A percentile compares a stretch with the other conserved stretches of the same genome.
phyloP scores from a whole-genome alignment of 1,139 yeast species.

The Debaryomyces sp. region DNA sequence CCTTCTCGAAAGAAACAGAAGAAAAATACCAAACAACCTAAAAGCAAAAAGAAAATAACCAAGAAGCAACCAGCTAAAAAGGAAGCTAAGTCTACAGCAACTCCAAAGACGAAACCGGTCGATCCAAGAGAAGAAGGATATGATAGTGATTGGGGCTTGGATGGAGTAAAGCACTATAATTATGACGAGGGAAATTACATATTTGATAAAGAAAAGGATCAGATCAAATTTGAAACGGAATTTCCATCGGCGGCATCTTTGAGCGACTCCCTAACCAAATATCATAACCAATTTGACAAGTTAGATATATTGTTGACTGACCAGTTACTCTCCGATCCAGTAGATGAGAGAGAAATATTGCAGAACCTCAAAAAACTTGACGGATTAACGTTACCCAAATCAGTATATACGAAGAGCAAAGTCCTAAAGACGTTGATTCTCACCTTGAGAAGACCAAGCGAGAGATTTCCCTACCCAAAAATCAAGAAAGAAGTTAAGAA shows the following conservation, averaged over 20 bases:
- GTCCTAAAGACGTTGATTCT: conserved; percentile 37
- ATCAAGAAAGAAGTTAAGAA: conserved; percentile 25
- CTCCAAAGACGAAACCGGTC: conserved; percentile 25
- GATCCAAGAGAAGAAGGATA: conserved; percentile 25
- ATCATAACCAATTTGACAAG: conserved; percentile 21
- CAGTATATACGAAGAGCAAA: conserved; percentile 33
- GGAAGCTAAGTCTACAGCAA: conserved; percentile 20
- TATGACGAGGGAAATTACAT: conserved; percentile 36
- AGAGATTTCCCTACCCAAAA: conserved; percentile 19
- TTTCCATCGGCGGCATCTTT: conserved; percentile 30
- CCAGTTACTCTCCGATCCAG: conserved; percentile 18
- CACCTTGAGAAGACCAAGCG: conserved; percentile 30
- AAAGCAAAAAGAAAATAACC: conserved; percentile 8
- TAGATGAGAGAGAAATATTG: conserved; percentile 15
- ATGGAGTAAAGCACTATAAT: conserved; percentile 28
- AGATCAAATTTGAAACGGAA: conserved; percentile 24
- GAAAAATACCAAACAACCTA: conserved; percentile 11
- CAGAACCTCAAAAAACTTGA: conserved; percentile 24
- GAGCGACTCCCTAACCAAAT: conserved; percentile 18
- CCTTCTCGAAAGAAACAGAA: conserved; percentile 19
- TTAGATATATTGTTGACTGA: conserved; percentile 22
- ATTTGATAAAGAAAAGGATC: conserved; percentile 36
- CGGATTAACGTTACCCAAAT: conserved; percentile 27
- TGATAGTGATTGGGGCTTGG: conserved; percentile 51
- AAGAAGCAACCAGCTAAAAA: conserved; percentile 13